Evolutionary conservation across 768 basidiomycete species (phyloP).

Genomic region (Heimioporus sp.): DNA sequence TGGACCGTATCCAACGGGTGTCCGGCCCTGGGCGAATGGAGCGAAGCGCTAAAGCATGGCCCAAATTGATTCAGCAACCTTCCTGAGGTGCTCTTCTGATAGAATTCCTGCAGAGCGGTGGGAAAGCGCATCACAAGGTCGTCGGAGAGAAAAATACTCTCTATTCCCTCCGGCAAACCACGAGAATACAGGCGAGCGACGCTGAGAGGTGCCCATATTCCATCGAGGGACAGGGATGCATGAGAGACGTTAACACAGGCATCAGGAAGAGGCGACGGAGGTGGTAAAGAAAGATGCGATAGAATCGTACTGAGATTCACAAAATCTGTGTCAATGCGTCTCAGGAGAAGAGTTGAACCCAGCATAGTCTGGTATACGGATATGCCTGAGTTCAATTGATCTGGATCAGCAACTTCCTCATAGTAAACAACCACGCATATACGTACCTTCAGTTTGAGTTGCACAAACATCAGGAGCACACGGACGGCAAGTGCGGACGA

Average conservation of each 20-base stretch:
- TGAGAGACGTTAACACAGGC: slow-evolving; percentile 51
- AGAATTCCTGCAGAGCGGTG: slow-evolving; percentile 55
- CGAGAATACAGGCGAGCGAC: slow-evolving; percentile 46
- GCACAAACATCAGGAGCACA: slow-evolving; percentile 62
- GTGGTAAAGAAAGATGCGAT: slow-evolving; percentile 36
- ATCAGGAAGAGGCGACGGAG: slow-evolving; percentile 36
- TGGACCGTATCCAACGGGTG: slow-evolving; percentile 2
- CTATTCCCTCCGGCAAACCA: slow-evolving; percentile 28
- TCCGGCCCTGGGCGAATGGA: slow-evolving; percentile 1
- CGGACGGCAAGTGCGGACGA: slow-evolving; percentile 64
- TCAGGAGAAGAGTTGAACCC: slow-evolving; percentile 52
- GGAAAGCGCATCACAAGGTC: slow-evolving; percentile 63
- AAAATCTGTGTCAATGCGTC: slow-evolving; percentile 78
- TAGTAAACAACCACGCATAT: background rate
- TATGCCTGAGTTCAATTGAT: slow-evolving; percentile 47
- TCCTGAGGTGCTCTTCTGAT: slow-evolving; percentile 44
- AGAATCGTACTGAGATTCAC: slow-evolving; percentile 60
- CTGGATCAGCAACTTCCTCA: slow-evolving; percentile 6
- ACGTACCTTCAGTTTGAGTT: slow-evolving; percentile 67
- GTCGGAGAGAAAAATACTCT: slow-evolving; percentile 62
- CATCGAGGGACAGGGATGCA: slow-evolving; percentile 52
- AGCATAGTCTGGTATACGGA: slow-evolving; percentile 72
- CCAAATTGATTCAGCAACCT: slow-evolving; percentile 61
- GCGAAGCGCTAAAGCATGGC: slow-evolving; percentile 54
- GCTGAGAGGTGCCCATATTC: slow-evolving; percentile 69